These are phyloP conservation scores for Rubus idaeus DNA, from an alignment of 306 rosid species.

Conservation along the genomic window DNA sequence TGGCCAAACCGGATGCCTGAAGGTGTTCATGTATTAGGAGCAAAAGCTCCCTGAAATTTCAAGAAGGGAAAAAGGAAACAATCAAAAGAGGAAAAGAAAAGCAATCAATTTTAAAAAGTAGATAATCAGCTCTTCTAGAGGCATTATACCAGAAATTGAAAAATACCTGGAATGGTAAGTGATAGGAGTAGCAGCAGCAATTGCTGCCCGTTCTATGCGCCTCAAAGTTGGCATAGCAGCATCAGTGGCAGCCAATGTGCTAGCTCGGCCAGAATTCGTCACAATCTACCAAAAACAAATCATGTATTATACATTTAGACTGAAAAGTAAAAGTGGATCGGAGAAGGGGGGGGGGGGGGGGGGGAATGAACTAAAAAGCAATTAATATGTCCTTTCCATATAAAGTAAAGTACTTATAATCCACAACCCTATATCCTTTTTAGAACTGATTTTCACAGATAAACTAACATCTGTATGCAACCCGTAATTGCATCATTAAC, in stretches of 20 bases:
- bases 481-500: background rate
- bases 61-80: constrained; percentile 4
- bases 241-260: constrained; percentile 93
- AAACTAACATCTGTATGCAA: background rate
- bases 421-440: background rate
- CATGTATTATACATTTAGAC: background rate
- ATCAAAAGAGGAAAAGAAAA: constrained; percentile 21
- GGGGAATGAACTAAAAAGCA: background rate
- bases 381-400: background rate
- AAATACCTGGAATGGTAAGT: constrained; percentile 87
- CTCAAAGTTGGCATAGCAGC: constrained; percentile 99
- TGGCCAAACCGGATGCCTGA: constrained; percentile 81
- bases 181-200: constrained; percentile 99
- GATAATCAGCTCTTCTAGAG: constrained; percentile 7
- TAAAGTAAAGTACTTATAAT: background rate
- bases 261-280: constrained; percentile 97
- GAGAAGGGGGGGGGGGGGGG: background rate
- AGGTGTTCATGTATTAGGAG: constrained; percentile 93
- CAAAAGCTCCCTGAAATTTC: constrained; percentile 77
- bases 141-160: constrained; percentile 10
- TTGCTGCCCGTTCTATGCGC: constrained; percentile 99
- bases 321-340: background rate
- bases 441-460: background rate
- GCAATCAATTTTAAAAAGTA: background rate
- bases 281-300: constrained; percentile 58